A percentile compares a stretch with the other conserved stretches of the same genome.
These are phyloP conservation scores for Fusarium nygamai DNA, from an alignment of 2,329 filamentous ascomycete genomes.

Conservation along the genomic window DNA sequence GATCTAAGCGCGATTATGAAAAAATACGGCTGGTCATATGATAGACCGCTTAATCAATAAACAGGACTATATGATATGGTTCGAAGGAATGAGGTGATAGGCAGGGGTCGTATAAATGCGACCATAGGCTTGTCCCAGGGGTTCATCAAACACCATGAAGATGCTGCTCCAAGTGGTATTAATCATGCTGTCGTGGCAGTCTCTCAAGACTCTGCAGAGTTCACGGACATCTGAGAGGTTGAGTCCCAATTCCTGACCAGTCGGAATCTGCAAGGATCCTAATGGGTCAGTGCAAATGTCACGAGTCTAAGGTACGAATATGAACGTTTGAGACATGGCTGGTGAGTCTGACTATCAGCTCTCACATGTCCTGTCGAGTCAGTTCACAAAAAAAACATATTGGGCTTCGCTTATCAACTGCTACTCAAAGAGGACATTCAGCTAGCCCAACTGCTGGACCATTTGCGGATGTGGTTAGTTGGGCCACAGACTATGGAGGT, in stretches of 20 bases:
- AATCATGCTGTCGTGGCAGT: slow-evolving; percentile 31
- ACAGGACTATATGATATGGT: background rate
- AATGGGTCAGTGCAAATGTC: slow-evolving; percentile 24
- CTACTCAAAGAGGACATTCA: background rate
- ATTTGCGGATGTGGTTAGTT: background rate
- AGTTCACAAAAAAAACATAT: slow-evolving; percentile 4
- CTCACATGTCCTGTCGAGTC: slow-evolving; percentile 16
- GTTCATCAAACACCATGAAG: background rate
- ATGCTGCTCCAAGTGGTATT: slow-evolving; percentile 8
- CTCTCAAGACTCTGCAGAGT: slow-evolving; percentile 17
- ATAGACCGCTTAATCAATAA: slow-evolving; percentile 7
- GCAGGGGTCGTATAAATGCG: background rate
- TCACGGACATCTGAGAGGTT: slow-evolving; percentile 12
- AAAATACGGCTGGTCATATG: background rate
- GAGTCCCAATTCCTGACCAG: slow-evolving; percentile 30
- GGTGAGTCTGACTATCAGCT: slow-evolving; percentile 17
- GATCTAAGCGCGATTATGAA: background rate
- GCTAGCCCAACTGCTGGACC: background rate
- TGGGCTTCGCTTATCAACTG: slow-evolving; percentile 3
- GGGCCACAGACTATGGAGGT: background rate
- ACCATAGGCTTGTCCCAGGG: background rate
- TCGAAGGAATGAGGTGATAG: background rate
- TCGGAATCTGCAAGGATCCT: slow-evolving; percentile 29
- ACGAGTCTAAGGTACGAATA: slow-evolving; percentile 15
- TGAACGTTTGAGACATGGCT: slow-evolving; percentile 31